Conservation (phyloP, 2,329 filamentous ascomycete genomes). For the Rutstroemia sydowiana region DNA sequence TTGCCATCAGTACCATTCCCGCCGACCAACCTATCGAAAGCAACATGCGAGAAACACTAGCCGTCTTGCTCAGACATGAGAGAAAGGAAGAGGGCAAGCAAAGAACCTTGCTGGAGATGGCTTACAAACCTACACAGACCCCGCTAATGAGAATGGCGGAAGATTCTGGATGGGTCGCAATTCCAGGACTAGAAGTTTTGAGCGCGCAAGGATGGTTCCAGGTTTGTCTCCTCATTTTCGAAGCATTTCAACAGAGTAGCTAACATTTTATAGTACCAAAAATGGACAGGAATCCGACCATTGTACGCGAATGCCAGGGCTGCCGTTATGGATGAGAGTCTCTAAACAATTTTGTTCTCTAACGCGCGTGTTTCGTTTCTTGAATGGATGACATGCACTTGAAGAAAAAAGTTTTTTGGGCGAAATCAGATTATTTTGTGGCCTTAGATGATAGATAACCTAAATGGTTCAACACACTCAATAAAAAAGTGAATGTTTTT, state of each 20-base stretch:
- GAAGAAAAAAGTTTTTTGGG: not conserved
- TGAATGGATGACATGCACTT: not conserved
- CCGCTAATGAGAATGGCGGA: slow-evolving; percentile 77
- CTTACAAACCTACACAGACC: slow-evolving; percentile 83
- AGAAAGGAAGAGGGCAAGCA: slow-evolving; percentile 28
- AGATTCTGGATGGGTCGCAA: slow-evolving; percentile 70
- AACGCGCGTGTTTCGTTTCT: not conserved
- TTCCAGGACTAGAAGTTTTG: slow-evolving; percentile 83
- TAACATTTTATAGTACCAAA: slow-evolving; percentile 52
- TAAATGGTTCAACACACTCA: not conserved
- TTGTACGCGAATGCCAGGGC: slow-evolving; percentile 62
- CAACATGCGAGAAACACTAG: slow-evolving; percentile 58
- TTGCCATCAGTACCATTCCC: slow-evolving; percentile 86
- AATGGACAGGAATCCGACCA: slow-evolving; percentile 77
- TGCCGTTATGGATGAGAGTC: slow-evolving; percentile 39
- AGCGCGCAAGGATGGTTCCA: slow-evolving; percentile 86
- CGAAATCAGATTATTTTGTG: not conserved
- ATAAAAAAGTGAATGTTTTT: too few species aligned
- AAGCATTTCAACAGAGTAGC: slow-evolving; percentile 18
- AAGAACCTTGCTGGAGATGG: slow-evolving; percentile 82
- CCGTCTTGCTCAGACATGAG: slow-evolving; percentile 40
- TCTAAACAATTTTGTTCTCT: not conserved
- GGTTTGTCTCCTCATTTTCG: slow-evolving; percentile 40
- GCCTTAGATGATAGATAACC: not conserved
- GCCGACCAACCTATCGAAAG: slow-evolving; percentile 77